A percentile compares a stretch with the other conserved stretches of the same genome.
Evolutionary conservation across 768 basidiomycete species (phyloP).

Genomic region (Suillus decipiens): DNA sequence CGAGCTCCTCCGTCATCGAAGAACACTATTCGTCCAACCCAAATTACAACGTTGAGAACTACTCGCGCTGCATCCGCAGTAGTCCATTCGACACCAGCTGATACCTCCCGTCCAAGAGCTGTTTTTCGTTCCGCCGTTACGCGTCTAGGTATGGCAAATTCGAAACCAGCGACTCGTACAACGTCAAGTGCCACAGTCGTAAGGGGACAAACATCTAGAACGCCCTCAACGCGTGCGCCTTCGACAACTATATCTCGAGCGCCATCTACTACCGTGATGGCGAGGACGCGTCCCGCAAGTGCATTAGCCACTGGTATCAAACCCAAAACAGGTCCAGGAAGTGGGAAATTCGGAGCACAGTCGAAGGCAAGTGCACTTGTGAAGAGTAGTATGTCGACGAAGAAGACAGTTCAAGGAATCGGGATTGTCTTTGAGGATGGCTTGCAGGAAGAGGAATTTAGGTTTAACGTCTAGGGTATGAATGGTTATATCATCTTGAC

Average conservation of each 20-base stretch:
- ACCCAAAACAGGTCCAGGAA: constrained; percentile 3
- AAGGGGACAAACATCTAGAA: constrained; percentile 5
- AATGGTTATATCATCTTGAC: not conserved
- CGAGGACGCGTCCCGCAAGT: constrained; percentile 17
- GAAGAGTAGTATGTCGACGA: constrained; percentile 26
- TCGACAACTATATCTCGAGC: constrained; percentile 17
- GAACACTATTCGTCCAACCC: not conserved
- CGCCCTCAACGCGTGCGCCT: constrained; percentile 13
- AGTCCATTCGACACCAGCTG: not conserved
- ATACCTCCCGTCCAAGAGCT: not conserved
- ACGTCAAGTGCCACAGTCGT: not conserved
- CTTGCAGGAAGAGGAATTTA: constrained; percentile 31
- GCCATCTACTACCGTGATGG: constrained; percentile 12
- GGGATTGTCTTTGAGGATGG: constrained; percentile 30
- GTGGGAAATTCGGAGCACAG: not conserved
- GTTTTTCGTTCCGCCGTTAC: not conserved
- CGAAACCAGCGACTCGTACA: not conserved
- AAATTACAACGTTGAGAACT: not conserved
- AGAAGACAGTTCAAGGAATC: constrained; percentile 30
- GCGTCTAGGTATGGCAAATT: not conserved
- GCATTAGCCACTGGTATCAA: not conserved
- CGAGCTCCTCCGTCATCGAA: not conserved
- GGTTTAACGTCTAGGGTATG: constrained; percentile 24
- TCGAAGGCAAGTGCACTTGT: not conserved
- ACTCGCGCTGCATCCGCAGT: not conserved